Evolutionary conservation across 805 yeast species (phyloP), one percentile per base, ranked within the genome.

Genomic region (Wickerhamiella sergipiensis): DNA sequence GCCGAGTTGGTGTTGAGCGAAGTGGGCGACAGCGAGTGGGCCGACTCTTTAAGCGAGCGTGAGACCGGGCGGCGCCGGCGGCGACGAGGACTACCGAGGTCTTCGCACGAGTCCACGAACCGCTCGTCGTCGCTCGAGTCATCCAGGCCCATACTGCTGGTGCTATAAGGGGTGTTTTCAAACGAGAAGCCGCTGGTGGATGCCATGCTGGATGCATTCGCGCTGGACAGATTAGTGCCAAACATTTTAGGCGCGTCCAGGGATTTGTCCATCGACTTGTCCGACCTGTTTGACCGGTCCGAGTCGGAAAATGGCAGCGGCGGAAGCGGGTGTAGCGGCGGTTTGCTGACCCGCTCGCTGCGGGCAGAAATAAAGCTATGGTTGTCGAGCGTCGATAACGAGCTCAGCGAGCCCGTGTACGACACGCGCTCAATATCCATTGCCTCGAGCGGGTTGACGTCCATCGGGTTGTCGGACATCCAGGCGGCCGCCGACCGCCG

Each of bases 371-470:
- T 23, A 9, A 23, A n/a, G 31, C 46, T 43, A 18, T 13, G 40
- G 7, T 26, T 29, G 22, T 45, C 40, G 31, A 48, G 38, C 12
- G 50, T 48, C 15, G 26, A n/a, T 21, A 48, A 46, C 9, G 50
- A 39, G 43, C 50, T 48, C 31, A 48, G 7, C 12, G 50, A 48
- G 42, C 50, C 50, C 7, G 42, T 44, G 15, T 38, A 48, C n/a
- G 50, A 48, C 18, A 39, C 50, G 13, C 50, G 26, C 48, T 46
- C 48, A 24, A 46, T 46, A 22, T 46, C 48, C 19, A 43, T n/a
- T 15, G 33, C 33, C 19, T 22, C 29, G 24, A 43, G 45, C 8
- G 26, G 26, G 26, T 24, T 24, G 5, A 8, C 8, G 26, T 24
- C 23, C 45, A 19, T 5, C 29, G 39, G 40, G 13, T 18, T 21